phyloP scores from a whole-genome alignment of 2,329 filamentous ascomycete species.

The Diplodia intermedia region DNA sequence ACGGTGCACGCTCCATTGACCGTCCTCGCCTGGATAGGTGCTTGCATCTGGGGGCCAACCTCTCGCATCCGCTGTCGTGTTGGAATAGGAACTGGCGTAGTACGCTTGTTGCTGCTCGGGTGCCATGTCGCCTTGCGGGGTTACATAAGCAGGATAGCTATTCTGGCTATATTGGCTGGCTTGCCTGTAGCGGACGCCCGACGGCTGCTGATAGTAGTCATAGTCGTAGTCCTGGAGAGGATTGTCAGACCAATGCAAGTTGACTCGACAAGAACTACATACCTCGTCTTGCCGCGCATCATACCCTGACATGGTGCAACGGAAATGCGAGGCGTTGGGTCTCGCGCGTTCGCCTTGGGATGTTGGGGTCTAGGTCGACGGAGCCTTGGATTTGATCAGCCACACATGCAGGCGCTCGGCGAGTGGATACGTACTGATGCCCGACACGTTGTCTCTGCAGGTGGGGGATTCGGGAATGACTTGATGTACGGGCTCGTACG shows the following conservation, averaged over 20 bases:
- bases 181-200: background rate
- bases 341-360: background rate
- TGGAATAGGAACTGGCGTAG: background rate
- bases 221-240: background rate
- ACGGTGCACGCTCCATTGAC: background rate
- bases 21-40: background rate
- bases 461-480: background rate
- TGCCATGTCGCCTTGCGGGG: background rate
- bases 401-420: background rate
- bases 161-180: background rate
- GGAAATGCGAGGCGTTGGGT: background rate
- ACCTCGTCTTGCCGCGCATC: background rate
- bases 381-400: background rate
- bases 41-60: background rate
- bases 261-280: background rate
- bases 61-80: background rate
- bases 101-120: background rate
- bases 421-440: background rate
- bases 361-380: background rate
- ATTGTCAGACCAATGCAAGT: conserved; percentile 8
- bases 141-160: background rate
- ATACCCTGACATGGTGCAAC: background rate
- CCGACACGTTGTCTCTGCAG: background rate
- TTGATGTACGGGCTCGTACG: background rate
- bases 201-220: background rate